A percentile compares a stretch with the other conserved stretches of the same genome.
Evolutionary conservation across 2,329 filamentous ascomycete species (phyloP).

Genomic region (Onygena corvina): DNA sequence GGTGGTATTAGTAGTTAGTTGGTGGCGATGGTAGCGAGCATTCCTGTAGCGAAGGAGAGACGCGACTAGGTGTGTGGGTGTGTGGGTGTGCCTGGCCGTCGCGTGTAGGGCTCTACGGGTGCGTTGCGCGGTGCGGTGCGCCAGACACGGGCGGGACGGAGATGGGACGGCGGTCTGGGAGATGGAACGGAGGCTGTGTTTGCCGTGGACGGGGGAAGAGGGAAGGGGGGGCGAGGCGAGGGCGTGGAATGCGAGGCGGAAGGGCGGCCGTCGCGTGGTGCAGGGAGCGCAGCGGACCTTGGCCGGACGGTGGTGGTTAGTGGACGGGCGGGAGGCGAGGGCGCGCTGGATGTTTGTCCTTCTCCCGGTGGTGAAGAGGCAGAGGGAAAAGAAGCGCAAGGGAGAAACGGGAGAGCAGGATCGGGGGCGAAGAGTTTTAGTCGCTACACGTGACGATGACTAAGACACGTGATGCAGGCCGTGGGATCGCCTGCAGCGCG

Average conservation of each 20-base stretch:
- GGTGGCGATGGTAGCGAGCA: neutral
- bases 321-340: constrained; percentile 28
- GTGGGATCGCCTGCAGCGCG: neutral
- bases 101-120: neutral
- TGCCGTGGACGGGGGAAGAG: constrained; percentile 14
- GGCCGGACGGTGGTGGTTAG: constrained; percentile 30
- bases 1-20: constrained; percentile 1
- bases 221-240: constrained; percentile 18
- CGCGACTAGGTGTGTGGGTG: constrained; percentile 4
- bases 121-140: neutral
- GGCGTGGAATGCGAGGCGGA: constrained; percentile 12
- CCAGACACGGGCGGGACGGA: neutral
- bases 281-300: constrained; percentile 24
- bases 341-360: constrained; percentile 8
- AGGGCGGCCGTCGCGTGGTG: constrained; percentile 20
- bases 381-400: constrained; percentile 6
- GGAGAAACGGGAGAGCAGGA: neutral
- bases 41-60: constrained; percentile 3
- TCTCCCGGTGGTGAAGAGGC: constrained; percentile 10
- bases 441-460: neutral
- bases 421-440: constrained; percentile 4
- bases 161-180: constrained; percentile 18
- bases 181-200: constrained; percentile 13
- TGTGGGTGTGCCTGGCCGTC: constrained; percentile 5
- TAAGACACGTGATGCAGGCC: constrained; percentile 2